phyloP scores from a whole-genome alignment of 768 basidiomycete genomes.

The Russula compacta region DNA sequence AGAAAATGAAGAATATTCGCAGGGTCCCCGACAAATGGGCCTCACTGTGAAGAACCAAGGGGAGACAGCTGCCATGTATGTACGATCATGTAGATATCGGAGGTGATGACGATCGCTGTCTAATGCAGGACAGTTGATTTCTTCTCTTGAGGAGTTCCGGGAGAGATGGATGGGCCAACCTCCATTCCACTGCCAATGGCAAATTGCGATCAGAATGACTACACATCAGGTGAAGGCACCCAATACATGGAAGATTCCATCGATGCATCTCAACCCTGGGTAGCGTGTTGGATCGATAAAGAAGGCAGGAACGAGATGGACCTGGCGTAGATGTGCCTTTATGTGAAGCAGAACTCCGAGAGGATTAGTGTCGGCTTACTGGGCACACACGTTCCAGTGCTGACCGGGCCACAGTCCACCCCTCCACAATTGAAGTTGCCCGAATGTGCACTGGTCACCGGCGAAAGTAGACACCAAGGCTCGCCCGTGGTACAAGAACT shows the following conservation, averaged over 20 bases:
- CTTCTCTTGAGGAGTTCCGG: constrained; percentile 22
- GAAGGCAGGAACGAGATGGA: constrained; percentile 27
- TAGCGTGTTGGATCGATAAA: constrained; percentile 30
- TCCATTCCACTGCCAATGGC: constrained; percentile 26
- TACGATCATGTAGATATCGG: constrained; percentile 31
- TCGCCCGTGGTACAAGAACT: constrained; percentile 26
- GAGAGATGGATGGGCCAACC: constrained; percentile 37
- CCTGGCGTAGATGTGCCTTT: constrained; percentile 19
- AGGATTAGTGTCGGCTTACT: constrained; percentile 18
- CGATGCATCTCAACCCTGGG: constrained; percentile 26
- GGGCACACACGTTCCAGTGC: constrained; percentile 25
- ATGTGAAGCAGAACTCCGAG: neutral
- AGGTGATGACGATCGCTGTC: constrained; percentile 50
- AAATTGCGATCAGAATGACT: constrained; percentile 9
- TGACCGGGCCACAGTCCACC: constrained; percentile 26
- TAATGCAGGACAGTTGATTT: constrained; percentile 20
- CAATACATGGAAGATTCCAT: constrained; percentile 33
- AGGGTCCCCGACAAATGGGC: neutral
- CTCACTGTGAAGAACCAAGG: constrained; percentile 68
- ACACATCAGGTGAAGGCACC: neutral
- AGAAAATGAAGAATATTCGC: neutral
- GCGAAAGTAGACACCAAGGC: constrained; percentile 32
- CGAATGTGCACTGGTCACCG: constrained; percentile 31
- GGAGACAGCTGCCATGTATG: constrained; percentile 50
- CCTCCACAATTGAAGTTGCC: constrained; percentile 21